These are phyloP conservation scores for Phialemoniopsis sp. DNA, from an alignment of 2,329 filamentous ascomycete genomes.

Conservation along the genomic window DNA sequence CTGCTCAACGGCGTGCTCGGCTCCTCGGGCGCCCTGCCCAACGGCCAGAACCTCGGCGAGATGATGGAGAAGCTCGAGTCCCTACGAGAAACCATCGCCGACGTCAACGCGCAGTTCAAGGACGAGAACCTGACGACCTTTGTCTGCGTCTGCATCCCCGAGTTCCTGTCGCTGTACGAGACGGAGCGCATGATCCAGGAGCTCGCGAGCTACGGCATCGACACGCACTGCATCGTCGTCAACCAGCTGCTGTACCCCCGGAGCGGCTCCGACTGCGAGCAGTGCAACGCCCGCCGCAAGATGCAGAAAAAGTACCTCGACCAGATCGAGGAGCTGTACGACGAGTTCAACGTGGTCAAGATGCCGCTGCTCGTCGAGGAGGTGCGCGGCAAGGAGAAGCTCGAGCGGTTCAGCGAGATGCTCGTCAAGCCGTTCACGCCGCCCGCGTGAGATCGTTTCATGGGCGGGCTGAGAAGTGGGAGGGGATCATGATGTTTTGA, in stretches of 20 bases:
- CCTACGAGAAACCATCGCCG: slow-evolving; percentile 84
- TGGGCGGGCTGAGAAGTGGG: no score
- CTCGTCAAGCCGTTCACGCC: slow-evolving; percentile 72
- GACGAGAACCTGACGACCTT: slow-evolving; percentile 94
- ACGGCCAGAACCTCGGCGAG: slow-evolving; percentile 88
- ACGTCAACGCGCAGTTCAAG: slow-evolving; percentile 98
- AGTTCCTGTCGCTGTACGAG: slow-evolving; percentile 95
- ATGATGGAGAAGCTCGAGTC: slow-evolving; percentile 94
- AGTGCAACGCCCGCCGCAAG: slow-evolving; percentile 90
- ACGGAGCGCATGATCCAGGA: slow-evolving; percentile 99
- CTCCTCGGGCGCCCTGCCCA: slow-evolving; percentile 68
- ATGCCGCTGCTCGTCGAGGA: slow-evolving; percentile 97
- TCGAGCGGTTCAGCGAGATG: slow-evolving; percentile 89
- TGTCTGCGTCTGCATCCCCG: slow-evolving; percentile 96
- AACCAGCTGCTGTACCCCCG: slow-evolving; percentile 96
- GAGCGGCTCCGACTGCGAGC: slow-evolving; percentile 79
- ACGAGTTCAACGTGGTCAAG: slow-evolving; percentile 98
- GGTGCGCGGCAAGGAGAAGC: slow-evolving; percentile 88
- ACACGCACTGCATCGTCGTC: slow-evolving; percentile 95
- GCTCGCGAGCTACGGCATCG: slow-evolving; percentile 86
- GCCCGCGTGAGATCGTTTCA: slow-evolving; percentile 42
- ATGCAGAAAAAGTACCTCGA: slow-evolving; percentile 99
- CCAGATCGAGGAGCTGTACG: slow-evolving; percentile 97
- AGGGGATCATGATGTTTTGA: no score
- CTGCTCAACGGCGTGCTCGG: slow-evolving; percentile 93